Evolutionary conservation across 352 stramenopile species (phyloP).

Genomic region (Thraustotheca clavata): DNA sequence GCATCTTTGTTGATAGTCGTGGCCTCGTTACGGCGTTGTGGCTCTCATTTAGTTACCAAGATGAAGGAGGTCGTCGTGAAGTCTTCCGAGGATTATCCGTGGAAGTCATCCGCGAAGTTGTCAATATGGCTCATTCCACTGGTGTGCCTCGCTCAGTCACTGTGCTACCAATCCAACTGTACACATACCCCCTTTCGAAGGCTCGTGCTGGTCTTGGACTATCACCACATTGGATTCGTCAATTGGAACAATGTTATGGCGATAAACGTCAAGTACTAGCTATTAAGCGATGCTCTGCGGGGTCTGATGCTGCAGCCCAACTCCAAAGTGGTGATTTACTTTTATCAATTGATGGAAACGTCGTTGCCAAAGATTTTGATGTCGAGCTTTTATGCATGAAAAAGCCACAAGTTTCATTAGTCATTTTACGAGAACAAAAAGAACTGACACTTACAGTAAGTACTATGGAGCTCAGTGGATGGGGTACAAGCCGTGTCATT

Average conservation of each 20-base stretch:
- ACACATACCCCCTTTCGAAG: slow-evolving; percentile 83
- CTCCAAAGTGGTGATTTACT: slow-evolving; percentile 78
- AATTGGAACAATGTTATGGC: slow-evolving; percentile 63
- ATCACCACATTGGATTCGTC: slow-evolving; percentile 76
- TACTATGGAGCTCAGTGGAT: slow-evolving; percentile 54
- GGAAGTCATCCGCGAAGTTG: slow-evolving; percentile 54
- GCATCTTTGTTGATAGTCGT: slow-evolving; percentile 71
- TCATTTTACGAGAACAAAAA: slow-evolving; percentile 66
- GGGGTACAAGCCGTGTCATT: slow-evolving; percentile 83
- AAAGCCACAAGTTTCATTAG: slow-evolving; percentile 45
- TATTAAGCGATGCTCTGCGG: slow-evolving; percentile 69
- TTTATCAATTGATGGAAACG: slow-evolving; percentile 65
- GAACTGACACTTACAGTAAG: slow-evolving; percentile 53
- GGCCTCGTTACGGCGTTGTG: slow-evolving; percentile 70
- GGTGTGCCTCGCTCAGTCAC: slow-evolving; percentile 44
- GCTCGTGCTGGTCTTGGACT: slow-evolving; percentile 72
- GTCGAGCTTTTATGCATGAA: slow-evolving; percentile 46
- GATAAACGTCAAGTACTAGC: slow-evolving; percentile 83
- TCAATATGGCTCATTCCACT: slow-evolving; percentile 39
- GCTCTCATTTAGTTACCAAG: slow-evolving; percentile 84
- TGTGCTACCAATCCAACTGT: slow-evolving; percentile 59
- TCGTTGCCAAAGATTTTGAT: slow-evolving; percentile 70
- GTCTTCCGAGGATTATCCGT: slow-evolving; percentile 72
- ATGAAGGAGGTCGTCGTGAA: slow-evolving; percentile 64
- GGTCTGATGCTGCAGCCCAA: slow-evolving; percentile 49